These are phyloP conservation scores for Alternaria gaisen DNA, from an alignment of 2,329 filamentous ascomycete species.

Conservation along the genomic window DNA sequence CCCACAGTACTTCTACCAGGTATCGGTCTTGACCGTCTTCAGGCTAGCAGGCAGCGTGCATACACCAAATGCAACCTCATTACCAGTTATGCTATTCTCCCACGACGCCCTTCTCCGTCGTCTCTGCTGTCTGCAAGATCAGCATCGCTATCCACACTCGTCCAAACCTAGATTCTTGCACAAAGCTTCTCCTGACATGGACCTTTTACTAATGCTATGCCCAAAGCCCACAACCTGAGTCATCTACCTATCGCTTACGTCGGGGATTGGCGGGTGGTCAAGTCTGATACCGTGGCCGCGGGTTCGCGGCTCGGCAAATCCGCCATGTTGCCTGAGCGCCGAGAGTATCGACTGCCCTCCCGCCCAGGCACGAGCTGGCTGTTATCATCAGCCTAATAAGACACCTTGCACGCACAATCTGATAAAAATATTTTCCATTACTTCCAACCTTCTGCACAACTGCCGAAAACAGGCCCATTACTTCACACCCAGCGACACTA, in stretches of 20 bases:
- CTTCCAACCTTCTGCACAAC: background rate
- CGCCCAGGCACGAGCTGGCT: conserved; percentile 5
- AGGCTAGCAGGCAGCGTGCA: conserved; percentile 20
- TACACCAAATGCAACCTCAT: conserved; percentile 4
- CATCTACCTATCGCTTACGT: conserved; percentile 16
- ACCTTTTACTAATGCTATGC: background rate
- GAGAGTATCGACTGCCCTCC: conserved; percentile 11
- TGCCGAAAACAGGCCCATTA: background rate
- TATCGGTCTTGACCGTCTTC: conserved; percentile 16
- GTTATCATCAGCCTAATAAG: conserved; percentile 10
- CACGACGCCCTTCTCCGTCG: background rate
- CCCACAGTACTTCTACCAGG: conserved; percentile 1
- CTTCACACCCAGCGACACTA: background rate
- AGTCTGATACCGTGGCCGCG: conserved; percentile 28
- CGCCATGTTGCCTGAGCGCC: conserved; percentile 22
- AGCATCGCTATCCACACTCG: background rate
- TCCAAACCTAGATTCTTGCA: background rate
- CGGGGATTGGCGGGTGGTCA: conserved; percentile 21
- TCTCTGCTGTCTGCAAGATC: background rate
- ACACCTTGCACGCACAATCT: conserved; percentile 5
- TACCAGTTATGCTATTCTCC: background rate
- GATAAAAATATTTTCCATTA: background rate
- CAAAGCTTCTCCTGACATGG: background rate
- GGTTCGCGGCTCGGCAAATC: conserved; percentile 30
- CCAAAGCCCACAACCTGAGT: background rate